phyloP scores from a whole-genome alignment of 2,329 filamentous ascomycete species.

The Colletotrichum gigasporum region DNA sequence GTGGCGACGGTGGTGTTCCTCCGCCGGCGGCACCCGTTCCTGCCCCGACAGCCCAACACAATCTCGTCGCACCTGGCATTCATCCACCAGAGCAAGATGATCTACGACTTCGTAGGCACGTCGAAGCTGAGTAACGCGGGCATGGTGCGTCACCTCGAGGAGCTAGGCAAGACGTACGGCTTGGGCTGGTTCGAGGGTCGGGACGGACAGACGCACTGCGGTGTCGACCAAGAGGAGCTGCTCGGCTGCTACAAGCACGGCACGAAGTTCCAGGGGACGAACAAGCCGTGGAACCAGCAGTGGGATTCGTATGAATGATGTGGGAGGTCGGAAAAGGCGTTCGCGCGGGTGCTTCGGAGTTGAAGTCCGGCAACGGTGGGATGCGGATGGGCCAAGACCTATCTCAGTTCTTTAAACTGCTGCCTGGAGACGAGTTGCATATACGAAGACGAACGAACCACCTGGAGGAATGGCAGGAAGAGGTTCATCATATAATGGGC shows the following conservation, averaged over 20 bases:
- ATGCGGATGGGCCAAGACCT: no score
- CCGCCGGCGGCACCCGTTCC: slow-evolving; percentile 73
- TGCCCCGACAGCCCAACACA: slow-evolving; percentile 81
- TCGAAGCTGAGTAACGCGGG: slow-evolving; percentile 67
- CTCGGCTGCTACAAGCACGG: slow-evolving; percentile 73
- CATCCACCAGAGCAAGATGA: slow-evolving; percentile 83
- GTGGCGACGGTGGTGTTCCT: slow-evolving; percentile 69
- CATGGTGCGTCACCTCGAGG: slow-evolving; percentile 70
- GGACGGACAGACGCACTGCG: slow-evolving; percentile 78
- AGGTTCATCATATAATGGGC: no score
- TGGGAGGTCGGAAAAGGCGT: background rate
- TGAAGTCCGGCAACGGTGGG: no score
- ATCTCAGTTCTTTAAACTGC: background rate
- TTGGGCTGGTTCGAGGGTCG: slow-evolving; percentile 80
- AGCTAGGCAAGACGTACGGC: slow-evolving; percentile 74
- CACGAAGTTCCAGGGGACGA: slow-evolving; percentile 56
- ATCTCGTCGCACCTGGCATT: slow-evolving; percentile 81
- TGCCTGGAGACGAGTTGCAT: background rate
- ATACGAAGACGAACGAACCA: background rate
- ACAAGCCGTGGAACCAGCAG: slow-evolving; percentile 60
- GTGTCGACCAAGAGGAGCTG: slow-evolving; percentile 81
- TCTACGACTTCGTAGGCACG: slow-evolving; percentile 78
- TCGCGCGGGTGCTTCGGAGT: background rate
- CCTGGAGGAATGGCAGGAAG: no score
- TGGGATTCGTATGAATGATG: slow-evolving; percentile 44